Evolutionary conservation across 768 basidiomycete genomes (phyloP).

Genomic region (Panaeolus papilionaceus): DNA sequence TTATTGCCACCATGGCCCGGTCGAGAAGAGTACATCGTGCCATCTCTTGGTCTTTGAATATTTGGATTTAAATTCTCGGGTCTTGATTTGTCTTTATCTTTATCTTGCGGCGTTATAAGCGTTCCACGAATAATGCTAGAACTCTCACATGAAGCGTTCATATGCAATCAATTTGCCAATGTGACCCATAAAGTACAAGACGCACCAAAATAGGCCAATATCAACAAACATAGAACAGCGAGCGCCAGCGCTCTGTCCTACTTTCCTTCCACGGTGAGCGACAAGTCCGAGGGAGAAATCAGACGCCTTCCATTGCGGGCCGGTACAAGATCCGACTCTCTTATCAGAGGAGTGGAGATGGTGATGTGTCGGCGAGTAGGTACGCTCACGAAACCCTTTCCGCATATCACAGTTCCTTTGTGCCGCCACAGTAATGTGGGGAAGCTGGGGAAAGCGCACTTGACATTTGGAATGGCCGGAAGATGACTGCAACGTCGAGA

Average conservation of each 20-base stretch:
- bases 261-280: conserved; percentile 11
- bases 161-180: conserved; percentile 7
- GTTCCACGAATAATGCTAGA: background rate
- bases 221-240: conserved; percentile 13
- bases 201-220: background rate
- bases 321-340: conserved; percentile 3
- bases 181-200: conserved; percentile 13
- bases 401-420: background rate
- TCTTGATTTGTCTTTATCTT: conserved; percentile 5
- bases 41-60: background rate
- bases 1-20: background rate
- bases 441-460: conserved; percentile 3
- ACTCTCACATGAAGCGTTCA: conserved; percentile 14
- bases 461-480: conserved; percentile 8
- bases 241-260: conserved; percentile 10
- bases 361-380: background rate
- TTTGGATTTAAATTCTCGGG: background rate
- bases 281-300: conserved; percentile 9
- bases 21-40: conserved; percentile 4
- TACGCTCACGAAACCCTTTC: background rate
- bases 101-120: conserved; percentile 10
- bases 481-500: background rate
- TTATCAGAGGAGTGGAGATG: conserved; percentile 2
- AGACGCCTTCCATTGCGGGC: conserved; percentile 3
- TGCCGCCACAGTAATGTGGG: conserved; percentile 9